phyloP scores from a whole-genome alignment of 352 stramenopile species.

The Phytophthora pisi region DNA sequence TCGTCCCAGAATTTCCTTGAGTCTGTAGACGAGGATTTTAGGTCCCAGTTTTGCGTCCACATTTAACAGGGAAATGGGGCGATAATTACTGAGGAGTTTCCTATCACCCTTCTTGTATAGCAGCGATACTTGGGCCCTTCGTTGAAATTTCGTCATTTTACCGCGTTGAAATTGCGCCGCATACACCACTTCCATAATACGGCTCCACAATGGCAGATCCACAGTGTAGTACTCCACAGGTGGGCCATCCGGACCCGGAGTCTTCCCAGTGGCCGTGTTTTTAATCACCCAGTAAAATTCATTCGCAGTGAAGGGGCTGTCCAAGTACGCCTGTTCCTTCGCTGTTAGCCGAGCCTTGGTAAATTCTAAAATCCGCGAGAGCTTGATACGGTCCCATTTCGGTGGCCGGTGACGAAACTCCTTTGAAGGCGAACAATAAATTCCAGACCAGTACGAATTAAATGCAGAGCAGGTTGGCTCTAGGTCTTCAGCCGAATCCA shows the following conservation, averaged over 20 bases:
- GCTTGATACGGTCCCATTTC: not conserved
- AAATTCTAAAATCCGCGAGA: not conserved
- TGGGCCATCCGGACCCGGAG: conserved; percentile 1
- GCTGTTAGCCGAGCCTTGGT: not conserved
- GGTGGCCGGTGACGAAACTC: not conserved
- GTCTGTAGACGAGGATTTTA: conserved; percentile 2
- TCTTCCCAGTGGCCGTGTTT: not conserved
- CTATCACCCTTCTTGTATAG: conserved; percentile 12
- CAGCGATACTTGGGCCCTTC: conserved; percentile 14
- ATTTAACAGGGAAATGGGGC: conserved; percentile 18
- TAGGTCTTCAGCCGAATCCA: not conserved
- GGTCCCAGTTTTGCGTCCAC: conserved; percentile 21
- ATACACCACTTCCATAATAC: conserved; percentile 19
- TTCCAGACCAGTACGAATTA: not conserved
- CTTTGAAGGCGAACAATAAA: not conserved
- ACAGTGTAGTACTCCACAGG: not conserved
- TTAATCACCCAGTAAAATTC: conserved; percentile 12
- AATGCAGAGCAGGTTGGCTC: not conserved
- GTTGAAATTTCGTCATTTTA: conserved; percentile 28
- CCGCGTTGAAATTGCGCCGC: conserved; percentile 5
- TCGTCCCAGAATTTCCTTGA: not conserved
- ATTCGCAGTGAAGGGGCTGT: conserved; percentile 2
- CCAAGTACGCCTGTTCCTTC: not conserved
- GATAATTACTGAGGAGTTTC: conserved; percentile 5
- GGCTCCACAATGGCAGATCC: not conserved